phyloP scores from a whole-genome alignment of 129 eudicot species.

The Chrysanthemum makinoi region DNA sequence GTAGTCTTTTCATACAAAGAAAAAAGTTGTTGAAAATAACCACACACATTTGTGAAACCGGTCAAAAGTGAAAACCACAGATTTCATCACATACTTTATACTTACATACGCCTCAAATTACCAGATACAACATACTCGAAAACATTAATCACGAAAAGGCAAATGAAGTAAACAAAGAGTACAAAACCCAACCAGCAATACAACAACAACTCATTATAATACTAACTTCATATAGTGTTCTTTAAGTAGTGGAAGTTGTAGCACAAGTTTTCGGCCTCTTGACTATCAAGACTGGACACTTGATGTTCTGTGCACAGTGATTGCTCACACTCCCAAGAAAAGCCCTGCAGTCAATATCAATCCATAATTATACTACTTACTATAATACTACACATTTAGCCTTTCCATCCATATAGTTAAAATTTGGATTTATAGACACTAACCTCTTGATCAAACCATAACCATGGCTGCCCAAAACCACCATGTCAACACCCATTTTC shows the following conservation, averaged over 20 bases:
- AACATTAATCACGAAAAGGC: too few relatives aligned
- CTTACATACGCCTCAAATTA: too few relatives aligned
- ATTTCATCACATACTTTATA: too few relatives aligned
- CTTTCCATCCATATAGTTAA: too few relatives aligned
- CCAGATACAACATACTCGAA: too few relatives aligned
- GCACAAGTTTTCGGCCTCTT: slow-evolving; percentile 60
- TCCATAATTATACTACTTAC: background rate
- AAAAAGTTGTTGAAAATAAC: too few relatives aligned
- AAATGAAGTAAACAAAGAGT: background rate
- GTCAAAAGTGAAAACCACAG: too few relatives aligned
- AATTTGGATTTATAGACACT: too few relatives aligned
- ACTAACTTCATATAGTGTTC: background rate
- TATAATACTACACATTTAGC: too few relatives aligned
- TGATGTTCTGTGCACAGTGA: slow-evolving; percentile 71
- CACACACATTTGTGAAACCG: too few relatives aligned
- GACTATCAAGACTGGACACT: slow-evolving; percentile 80
- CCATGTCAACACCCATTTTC: slow-evolving; percentile 64
- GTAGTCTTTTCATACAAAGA: too few relatives aligned
- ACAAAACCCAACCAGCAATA: background rate
- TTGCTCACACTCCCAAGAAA: slow-evolving; percentile 92
- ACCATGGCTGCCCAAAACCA: slow-evolving; percentile 90
- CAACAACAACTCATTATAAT: background rate
- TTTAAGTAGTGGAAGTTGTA: slow-evolving; percentile 13
- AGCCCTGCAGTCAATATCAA: slow-evolving; percentile 48
- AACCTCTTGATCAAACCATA: slow-evolving; percentile 60